Conservation (phyloP, 371 early-diverging fungal species). For the Amoeboaphelidium protococcarum region DNA sequence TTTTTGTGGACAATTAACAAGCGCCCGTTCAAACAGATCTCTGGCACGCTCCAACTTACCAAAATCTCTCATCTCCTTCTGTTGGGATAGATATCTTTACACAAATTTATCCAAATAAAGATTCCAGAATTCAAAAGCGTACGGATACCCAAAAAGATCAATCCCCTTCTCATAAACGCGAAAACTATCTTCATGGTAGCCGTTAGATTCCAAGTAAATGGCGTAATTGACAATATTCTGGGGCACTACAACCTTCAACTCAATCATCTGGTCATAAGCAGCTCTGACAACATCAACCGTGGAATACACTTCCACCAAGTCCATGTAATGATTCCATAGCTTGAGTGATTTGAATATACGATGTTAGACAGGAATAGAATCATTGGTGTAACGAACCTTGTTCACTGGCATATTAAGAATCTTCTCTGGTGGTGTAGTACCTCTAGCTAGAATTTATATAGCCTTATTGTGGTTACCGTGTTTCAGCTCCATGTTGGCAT, state of each 20-base stretch:
- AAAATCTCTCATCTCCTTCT: too few relatives aligned
- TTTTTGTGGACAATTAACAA: constrained; percentile 59
- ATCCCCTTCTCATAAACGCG: constrained; percentile 87
- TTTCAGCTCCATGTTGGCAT: constrained; percentile 70
- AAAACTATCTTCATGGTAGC: constrained; percentile 80
- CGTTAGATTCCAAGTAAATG: constrained; percentile 55
- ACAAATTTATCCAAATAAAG: constrained; percentile 70
- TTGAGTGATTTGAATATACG: constrained; percentile 69
- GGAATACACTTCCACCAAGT: constrained; percentile 77
- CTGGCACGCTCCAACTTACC: constrained; percentile 75
- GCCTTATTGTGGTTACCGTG: constrained; percentile 36
- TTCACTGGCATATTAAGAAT: constrained; percentile 8
- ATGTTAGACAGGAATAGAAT: constrained; percentile 36
- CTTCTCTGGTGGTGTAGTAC: constrained; percentile 33
- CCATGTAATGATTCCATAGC: constrained; percentile 80
- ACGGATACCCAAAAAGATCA: constrained; percentile 76
- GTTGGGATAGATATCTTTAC: constrained; percentile 34
- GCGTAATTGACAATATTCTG: constrained; percentile 84
- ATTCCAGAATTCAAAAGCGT: constrained; percentile 92
- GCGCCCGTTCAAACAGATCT: constrained; percentile 83
- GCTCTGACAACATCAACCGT: constrained; percentile 50
- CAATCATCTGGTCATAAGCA: constrained; percentile 73
- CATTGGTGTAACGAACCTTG: constrained; percentile 23
- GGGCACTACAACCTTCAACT: constrained; percentile 76
- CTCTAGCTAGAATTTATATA: constrained; percentile 40